A percentile compares a stretch with the other conserved stretches of the same genome.
phyloP scores from a whole-genome alignment of 805 yeast species.

The Yarrowia bubula region DNA sequence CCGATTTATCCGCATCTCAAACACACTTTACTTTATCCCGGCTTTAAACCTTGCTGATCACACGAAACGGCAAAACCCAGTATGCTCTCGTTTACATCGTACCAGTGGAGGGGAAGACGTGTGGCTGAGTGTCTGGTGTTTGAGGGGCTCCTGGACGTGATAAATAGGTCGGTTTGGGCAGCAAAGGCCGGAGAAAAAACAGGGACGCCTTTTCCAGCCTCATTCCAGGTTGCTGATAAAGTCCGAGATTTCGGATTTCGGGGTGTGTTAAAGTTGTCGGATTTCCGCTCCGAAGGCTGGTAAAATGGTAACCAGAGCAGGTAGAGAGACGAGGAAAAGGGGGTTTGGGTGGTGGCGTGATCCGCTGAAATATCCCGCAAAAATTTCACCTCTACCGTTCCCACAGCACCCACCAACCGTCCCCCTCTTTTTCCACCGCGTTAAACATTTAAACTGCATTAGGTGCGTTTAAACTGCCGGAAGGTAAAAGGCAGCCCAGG shows the following conservation, averaged over 20 bases:
- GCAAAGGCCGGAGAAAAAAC: not conserved
- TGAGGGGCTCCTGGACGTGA: not conserved
- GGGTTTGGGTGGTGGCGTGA: not conserved
- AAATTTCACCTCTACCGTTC: not conserved
- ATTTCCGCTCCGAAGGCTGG: not conserved
- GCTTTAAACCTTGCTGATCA: slow-evolving; percentile 9
- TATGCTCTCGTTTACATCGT: not conserved
- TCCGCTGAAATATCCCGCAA: not conserved
- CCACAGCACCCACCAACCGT: no score
- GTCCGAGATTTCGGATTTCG: slow-evolving; percentile 4
- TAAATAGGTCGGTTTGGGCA: not conserved
- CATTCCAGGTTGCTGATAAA: no score
- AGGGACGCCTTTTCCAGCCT: not conserved
- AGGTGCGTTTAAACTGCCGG: not conserved
- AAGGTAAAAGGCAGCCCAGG: not conserved
- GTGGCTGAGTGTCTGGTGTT: not conserved
- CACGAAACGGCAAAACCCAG: slow-evolving; percentile 1
- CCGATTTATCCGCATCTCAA: no score
- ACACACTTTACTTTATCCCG: not conserved
- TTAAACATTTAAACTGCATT: not conserved
- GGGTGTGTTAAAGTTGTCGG: not conserved
- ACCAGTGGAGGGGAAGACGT: not conserved
- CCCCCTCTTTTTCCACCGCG: no score
- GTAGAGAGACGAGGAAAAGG: not conserved
- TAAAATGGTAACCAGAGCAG: not conserved